A percentile compares a stretch with the other conserved stretches of the same genome.
phyloP scores from a whole-genome alignment of 768 basidiomycete genomes.

The Holtermanniella nyarrowii region DNA sequence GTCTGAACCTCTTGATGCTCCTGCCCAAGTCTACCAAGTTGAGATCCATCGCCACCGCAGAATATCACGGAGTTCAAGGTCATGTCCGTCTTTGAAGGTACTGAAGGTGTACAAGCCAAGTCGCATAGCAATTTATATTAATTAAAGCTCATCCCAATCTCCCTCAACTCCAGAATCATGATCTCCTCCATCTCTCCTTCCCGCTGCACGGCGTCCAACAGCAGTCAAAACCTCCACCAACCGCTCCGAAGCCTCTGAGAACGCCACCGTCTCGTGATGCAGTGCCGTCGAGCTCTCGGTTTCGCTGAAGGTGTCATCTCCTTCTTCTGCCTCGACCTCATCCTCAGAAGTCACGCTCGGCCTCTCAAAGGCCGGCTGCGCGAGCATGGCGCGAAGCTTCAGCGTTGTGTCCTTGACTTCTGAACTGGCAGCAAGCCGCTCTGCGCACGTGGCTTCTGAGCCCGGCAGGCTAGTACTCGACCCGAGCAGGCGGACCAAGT shows the following conservation, averaged over 20 bases:
- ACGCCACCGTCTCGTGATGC: slow-evolving; percentile 10
- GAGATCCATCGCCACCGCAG: too few species aligned
- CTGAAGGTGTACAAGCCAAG: too few species aligned
- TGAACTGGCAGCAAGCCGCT: slow-evolving; percentile 10
- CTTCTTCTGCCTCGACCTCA: not conserved
- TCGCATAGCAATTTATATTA: not conserved
- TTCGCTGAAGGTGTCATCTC: slow-evolving; percentile 1
- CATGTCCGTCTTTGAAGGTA: too few species aligned
- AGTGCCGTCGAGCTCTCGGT: not conserved
- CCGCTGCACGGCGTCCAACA: slow-evolving; percentile 21
- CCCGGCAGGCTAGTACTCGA: slow-evolving; percentile 8
- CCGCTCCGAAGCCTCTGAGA: slow-evolving; percentile 22
- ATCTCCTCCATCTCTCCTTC: slow-evolving; percentile 12
- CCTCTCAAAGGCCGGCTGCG: slow-evolving; percentile 29
- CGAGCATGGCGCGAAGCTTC: slow-evolving; percentile 23
- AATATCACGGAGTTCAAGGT: too few species aligned
- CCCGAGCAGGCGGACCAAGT: slow-evolving; percentile 26
- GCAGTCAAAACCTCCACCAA: slow-evolving; percentile 24
- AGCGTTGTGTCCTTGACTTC: slow-evolving; percentile 14
- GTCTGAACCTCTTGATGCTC: too few species aligned
- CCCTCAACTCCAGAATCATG: slow-evolving; percentile 29
- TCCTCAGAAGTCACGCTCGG: not conserved
- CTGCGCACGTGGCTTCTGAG: not conserved
- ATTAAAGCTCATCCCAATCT: slow-evolving; percentile 23
- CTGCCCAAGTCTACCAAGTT: too few species aligned